Conservation (phyloP, 495 filamentous ascomycete genomes). For the Aspergillus hancockii region DNA sequence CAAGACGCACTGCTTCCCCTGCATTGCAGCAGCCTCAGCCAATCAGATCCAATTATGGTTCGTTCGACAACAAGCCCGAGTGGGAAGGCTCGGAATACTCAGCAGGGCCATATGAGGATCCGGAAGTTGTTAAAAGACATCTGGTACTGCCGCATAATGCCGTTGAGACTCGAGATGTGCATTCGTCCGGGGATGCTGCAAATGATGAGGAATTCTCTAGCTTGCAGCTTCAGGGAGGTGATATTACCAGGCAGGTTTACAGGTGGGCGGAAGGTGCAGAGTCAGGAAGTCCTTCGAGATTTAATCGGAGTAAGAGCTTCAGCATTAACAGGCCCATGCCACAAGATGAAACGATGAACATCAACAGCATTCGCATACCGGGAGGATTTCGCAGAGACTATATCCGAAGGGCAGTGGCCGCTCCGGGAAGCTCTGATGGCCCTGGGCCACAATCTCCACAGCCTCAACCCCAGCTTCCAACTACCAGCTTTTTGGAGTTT, state of each 20-base stretch:
- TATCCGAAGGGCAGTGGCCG: slow-evolving; percentile 64
- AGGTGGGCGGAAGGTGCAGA: slow-evolving; percentile 87
- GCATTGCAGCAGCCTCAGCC: slow-evolving; percentile 43
- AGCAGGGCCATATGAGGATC: slow-evolving; percentile 66
- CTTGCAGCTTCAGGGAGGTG: slow-evolving; percentile 85
- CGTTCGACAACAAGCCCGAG: slow-evolving; percentile 66
- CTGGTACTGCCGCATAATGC: slow-evolving; percentile 66
- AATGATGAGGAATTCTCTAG: slow-evolving; percentile 88
- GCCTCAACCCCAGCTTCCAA: slow-evolving; percentile 67
- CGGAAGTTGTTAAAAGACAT: slow-evolving; percentile 79
- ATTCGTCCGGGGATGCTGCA: slow-evolving; percentile 44
- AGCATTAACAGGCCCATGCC: slow-evolving; percentile 72
- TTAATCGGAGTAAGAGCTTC: slow-evolving; percentile 77
- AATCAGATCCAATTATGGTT: slow-evolving; percentile 72
- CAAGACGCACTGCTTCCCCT: slow-evolving; percentile 59
- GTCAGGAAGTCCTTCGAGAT: slow-evolving; percentile 48
- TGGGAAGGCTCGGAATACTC: slow-evolving; percentile 34
- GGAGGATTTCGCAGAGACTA: slow-evolving; percentile 93
- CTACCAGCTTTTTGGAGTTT: slow-evolving; percentile 92
- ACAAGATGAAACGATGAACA: slow-evolving; percentile 77
- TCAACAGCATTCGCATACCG: slow-evolving; percentile 83
- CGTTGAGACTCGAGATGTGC: slow-evolving; percentile 38
- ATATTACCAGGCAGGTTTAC: slow-evolving; percentile 92
- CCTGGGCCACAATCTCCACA: slow-evolving; percentile 36
- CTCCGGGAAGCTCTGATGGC: slow-evolving; percentile 49